Evolutionary conservation across 2,329 filamentous ascomycete species (phyloP), one percentile per base, ranked within the genome.

Genomic region (Ascochyta fabae): DNA sequence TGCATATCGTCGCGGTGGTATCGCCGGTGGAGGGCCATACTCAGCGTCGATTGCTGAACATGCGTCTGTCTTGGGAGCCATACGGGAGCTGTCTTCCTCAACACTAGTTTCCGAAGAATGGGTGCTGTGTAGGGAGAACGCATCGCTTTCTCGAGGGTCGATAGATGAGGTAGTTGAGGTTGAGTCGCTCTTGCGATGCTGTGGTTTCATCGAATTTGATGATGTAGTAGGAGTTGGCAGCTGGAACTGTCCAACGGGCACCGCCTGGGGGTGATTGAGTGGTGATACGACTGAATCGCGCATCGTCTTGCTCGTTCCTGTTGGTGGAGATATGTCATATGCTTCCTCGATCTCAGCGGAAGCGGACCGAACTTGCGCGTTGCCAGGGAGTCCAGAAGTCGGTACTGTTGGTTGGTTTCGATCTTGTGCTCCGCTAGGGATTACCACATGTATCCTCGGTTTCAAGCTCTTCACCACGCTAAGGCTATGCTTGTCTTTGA

Each of bases 61-160:
- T 47, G 10, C 52, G 34, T 35, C 57, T 43, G 48, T 59, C 15
- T 52, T 53, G 35, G 44, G 13, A 52, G 44, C 36, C 47, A 48
- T 56, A 44, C 15, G 54, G 24, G 57, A 33, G 61, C 60, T 47
- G 58, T 75, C 62, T 56, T 65, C 53, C 65, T 78, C 76, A 9
- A 72, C 53, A 53, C 76, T 78, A 8, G 76, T 77, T 58, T 70
- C 62, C 9, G 76, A 78, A n/a, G 75, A 76, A 15, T 63, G 64
- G 40, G 60, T 64, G 61, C 77, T 80, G 59, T 77, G 73, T 27
- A 65, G 58, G 7, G 78, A 79, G 8, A 70, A 74, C 16, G 70
- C 65, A 49, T 77, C 74, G 51, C 74, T 73, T 22, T 69, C 71
- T 27, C 61, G 63, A 1, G 71, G 75, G 12, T 74, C 72, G 49